Evolutionary conservation across 2,329 filamentous ascomycete genomes (phyloP).

Genomic region (Aspergillus clavatus): DNA sequence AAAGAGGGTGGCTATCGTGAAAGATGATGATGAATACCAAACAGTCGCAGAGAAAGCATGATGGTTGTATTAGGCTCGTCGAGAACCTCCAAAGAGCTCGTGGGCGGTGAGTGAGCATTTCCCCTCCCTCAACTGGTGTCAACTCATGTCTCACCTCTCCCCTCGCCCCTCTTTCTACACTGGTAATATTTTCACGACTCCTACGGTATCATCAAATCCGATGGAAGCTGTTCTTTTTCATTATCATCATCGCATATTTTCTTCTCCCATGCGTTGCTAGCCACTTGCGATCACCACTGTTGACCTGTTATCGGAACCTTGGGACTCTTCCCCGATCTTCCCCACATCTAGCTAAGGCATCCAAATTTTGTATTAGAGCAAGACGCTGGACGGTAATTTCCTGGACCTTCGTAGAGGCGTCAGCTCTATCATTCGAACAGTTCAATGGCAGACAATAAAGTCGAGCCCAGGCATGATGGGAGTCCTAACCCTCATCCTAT

Average conservation of each 20-base stretch:
- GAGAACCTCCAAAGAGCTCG: slow-evolving; percentile 7
- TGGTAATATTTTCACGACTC: not conserved
- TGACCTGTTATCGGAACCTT: not conserved
- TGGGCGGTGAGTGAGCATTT: slow-evolving; percentile 12
- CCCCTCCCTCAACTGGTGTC: not conserved
- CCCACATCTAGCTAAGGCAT: slow-evolving; percentile 21
- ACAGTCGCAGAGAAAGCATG: not conserved
- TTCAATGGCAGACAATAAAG: slow-evolving; percentile 23
- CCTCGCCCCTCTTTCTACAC: not conserved
- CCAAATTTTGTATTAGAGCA: slow-evolving; percentile 9
- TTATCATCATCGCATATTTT: not conserved
- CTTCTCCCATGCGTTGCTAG: not conserved
- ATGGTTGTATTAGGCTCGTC: slow-evolving; percentile 12
- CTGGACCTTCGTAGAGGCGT: not conserved
- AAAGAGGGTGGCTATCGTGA: not conserved
- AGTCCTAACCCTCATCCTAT: slow-evolving; percentile 14
- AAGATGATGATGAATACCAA: not conserved
- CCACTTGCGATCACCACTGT: not conserved
- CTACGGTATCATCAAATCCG: not conserved
- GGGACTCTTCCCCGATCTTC: slow-evolving; percentile 6
- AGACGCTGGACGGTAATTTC: not conserved
- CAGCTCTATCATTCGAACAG: slow-evolving; percentile 1
- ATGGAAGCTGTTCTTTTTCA: not conserved
- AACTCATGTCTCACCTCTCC: not conserved
- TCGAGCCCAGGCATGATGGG: slow-evolving; percentile 15